These are phyloP conservation scores for Candida fluviatilis DNA, from an alignment of 805 yeast species.

Conservation along the genomic window DNA sequence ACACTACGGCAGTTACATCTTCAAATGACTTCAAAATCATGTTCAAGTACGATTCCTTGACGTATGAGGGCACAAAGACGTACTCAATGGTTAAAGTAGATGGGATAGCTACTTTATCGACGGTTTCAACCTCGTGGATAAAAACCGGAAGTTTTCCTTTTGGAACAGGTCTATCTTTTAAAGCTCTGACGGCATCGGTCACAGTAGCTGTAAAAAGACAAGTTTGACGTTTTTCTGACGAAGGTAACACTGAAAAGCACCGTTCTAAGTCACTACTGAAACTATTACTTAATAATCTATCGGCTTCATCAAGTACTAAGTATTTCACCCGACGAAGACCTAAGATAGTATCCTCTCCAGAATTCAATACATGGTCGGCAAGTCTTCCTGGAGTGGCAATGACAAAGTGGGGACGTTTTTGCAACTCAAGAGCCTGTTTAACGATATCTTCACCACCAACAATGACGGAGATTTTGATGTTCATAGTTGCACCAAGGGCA, in stretches of 20 bases:
- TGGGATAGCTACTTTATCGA: slow-evolving; percentile 80
- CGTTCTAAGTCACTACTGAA: slow-evolving; percentile 74
- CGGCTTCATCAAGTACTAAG: slow-evolving; percentile 94
- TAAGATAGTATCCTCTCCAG: slow-evolving; percentile 82
- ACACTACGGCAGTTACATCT: slow-evolving; percentile 73
- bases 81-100: slow-evolving; percentile 61
- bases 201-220: slow-evolving; percentile 92
- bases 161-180: slow-evolving; percentile 61
- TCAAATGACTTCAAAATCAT: slow-evolving; percentile 59
- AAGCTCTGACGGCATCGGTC: slow-evolving; percentile 82
- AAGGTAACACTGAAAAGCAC: slow-evolving; percentile 71
- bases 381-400: slow-evolving; percentile 97
- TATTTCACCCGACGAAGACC: slow-evolving; percentile 77
- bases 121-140: slow-evolving; percentile 69
- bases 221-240: slow-evolving; percentile 74
- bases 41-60: slow-evolving; percentile 83
- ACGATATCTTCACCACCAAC: slow-evolving; percentile 96
- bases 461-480: slow-evolving; percentile 73
- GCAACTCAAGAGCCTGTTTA: slow-evolving; percentile 79
- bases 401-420: slow-evolving; percentile 85
- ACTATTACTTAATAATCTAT: slow-evolving; percentile 77
- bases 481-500: slow-evolving; percentile 87
- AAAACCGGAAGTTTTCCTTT: slow-evolving; percentile 54
- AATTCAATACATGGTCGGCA: slow-evolving; percentile 83
- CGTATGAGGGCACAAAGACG: slow-evolving; percentile 78